phyloP scores from a whole-genome alignment of 345 rosid genomes.

The Brassica napus region Da-Ae NC_063435.1:15334501-15335000 shows the following conservation, averaged over 20 bases:
- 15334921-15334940: constrained; percentile 91
- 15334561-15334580: constrained; percentile 34
- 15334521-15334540: constrained; percentile 61
- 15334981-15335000: constrained; percentile 9
- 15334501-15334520: constrained; percentile 53
- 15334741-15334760: constrained; percentile 87
- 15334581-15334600: constrained; percentile 20
- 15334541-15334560: constrained; percentile 77
- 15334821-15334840: constrained; percentile 18
- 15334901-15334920: constrained; percentile 84
- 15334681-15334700: constrained; percentile 57
- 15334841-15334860: constrained; percentile 1
- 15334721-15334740: constrained; percentile 76
- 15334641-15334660: constrained; percentile 75
- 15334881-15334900: constrained; percentile 70
- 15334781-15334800: constrained; percentile 99
- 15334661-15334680: constrained; percentile 65
- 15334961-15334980: constrained; percentile 77
- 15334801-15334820: constrained; percentile 59
- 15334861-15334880: constrained; percentile 66
- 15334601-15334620: constrained; percentile 12
- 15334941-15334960: constrained; percentile 85
- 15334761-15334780: constrained; percentile 99
- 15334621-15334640: constrained; percentile 12
- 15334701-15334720: constrained; percentile 67